Percentiles rank a stretch among this genome's conserved stretches.
phyloP scores from a whole-genome alignment of 495 filamentous ascomycete genomes.

The Penicillium argentinense region DNA sequence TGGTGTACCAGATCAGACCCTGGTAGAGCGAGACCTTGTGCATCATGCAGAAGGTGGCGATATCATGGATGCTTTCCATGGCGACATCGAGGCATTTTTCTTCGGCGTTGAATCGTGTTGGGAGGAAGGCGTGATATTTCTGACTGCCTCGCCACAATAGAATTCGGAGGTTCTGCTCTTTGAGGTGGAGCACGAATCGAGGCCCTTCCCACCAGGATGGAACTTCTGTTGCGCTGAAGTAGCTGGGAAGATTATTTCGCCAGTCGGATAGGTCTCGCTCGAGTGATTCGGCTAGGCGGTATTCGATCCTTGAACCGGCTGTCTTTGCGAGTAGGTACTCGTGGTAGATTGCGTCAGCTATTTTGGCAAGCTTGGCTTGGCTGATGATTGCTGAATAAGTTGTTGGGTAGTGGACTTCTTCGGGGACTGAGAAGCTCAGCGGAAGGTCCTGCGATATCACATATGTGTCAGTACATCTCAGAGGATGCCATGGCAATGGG shows the following conservation, averaged over 20 bases:
- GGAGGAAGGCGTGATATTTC: neutral
- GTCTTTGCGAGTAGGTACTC: constrained; percentile 12
- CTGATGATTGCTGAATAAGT: constrained; percentile 25
- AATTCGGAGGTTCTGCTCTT: constrained; percentile 29
- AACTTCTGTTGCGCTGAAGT: constrained; percentile 15
- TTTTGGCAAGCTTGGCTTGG: constrained; percentile 15
- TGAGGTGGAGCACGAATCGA: constrained; percentile 20
- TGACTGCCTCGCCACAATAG: constrained; percentile 29
- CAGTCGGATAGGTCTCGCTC: constrained; percentile 16
- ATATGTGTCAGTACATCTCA: no score
- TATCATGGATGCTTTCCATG: constrained; percentile 8
- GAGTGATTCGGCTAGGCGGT: constrained; percentile 1
- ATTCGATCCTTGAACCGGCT: constrained; percentile 8
- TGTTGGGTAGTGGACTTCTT: constrained; percentile 14
- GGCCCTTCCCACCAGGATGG: constrained; percentile 24
- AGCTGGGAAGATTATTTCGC: constrained; percentile 20
- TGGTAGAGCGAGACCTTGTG: neutral
- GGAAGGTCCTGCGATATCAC: constrained; percentile 2
- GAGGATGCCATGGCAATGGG: no score
- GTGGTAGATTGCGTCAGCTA: constrained; percentile 19
- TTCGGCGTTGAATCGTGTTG: neutral
- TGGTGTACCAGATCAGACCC: constrained; percentile 6
- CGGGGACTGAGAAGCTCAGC: constrained; percentile 6
- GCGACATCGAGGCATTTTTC: constrained; percentile 1
- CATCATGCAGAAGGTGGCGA: constrained; percentile 1